Conservation (phyloP, 495 filamentous ascomycete genomes). For the Rostrohypoxylon terebratum region DNA sequence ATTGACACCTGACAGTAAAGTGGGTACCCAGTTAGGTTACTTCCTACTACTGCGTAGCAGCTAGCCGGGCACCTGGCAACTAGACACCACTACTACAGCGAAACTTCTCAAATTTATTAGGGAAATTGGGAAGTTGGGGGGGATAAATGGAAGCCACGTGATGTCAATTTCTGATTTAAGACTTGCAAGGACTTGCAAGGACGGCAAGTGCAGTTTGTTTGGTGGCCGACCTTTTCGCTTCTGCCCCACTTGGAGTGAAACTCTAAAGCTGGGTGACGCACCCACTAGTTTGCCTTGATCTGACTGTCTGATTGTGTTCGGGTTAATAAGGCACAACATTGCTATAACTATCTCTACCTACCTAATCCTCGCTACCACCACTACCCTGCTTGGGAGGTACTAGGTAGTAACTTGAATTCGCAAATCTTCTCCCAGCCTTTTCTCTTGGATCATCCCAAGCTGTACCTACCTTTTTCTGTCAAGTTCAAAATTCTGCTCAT, state of each 20-base stretch:
- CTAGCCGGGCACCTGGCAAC: no score
- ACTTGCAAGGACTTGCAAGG: no score
- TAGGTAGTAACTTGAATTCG: background rate
- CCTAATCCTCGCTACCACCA: background rate
- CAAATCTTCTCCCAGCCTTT: background rate
- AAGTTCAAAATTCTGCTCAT: background rate
- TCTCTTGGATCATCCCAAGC: background rate
- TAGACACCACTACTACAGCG: no score
- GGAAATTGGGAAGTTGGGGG: background rate
- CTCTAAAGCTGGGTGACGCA: constrained; percentile 45
- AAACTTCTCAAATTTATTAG: background rate
- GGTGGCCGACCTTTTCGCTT: constrained; percentile 9
- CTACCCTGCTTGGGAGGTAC: background rate
- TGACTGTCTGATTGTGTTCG: background rate
- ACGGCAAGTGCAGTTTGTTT: constrained; percentile 12
- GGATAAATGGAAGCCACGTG: background rate
- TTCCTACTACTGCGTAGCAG: no score
- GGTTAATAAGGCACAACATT: no score
- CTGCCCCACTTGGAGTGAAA: constrained; percentile 22
- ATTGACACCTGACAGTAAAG: no score
- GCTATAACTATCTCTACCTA: background rate
- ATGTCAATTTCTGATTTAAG: constrained; percentile 8
- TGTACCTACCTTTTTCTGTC: background rate
- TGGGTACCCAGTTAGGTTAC: no score
- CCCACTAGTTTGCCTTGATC: constrained; percentile 45